Evolutionary conservation across 192 early-diverging fungal genomes (phyloP).

Genomic region (Phycomyces nitens): DNA sequence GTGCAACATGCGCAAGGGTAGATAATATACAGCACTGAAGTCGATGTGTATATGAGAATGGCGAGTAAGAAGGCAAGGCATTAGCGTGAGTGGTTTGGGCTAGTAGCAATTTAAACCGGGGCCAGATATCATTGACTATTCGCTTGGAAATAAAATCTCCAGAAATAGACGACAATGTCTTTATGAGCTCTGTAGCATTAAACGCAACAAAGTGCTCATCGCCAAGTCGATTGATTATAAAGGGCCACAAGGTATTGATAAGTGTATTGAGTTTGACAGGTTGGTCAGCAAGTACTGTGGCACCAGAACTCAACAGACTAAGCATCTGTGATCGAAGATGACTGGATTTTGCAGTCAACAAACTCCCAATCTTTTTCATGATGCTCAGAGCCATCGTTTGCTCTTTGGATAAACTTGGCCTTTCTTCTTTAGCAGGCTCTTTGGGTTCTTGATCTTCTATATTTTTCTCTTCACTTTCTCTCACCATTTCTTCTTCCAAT

Average conservation of each 20-base stretch:
- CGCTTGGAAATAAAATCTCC: constrained; percentile 43
- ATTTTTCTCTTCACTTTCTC: constrained; percentile 1
- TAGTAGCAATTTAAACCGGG: constrained; percentile 31
- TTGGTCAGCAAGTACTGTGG: constrained; percentile 36
- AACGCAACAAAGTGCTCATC: constrained; percentile 40
- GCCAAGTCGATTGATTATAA: constrained; percentile 35
- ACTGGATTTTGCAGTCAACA: constrained; percentile 46
- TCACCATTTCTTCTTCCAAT: background rate
- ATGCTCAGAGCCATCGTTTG: constrained; percentile 43
- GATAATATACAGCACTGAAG: constrained; percentile 21
- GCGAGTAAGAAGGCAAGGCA: background rate
- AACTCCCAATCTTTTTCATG: constrained; percentile 45
- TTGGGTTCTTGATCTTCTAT: constrained; percentile 13
- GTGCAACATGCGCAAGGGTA: constrained; percentile 19
- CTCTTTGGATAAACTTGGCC: constrained; percentile 27
- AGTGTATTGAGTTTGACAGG: constrained; percentile 43
- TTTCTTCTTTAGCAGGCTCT: background rate
- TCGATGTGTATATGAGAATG: constrained; percentile 16
- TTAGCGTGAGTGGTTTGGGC: constrained; percentile 4
- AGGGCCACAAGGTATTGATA: constrained; percentile 48
- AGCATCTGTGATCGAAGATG: constrained; percentile 43
- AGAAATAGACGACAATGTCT: constrained; percentile 37
- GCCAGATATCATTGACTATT: constrained; percentile 46
- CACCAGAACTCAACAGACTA: constrained; percentile 30
- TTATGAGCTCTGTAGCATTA: constrained; percentile 28